Evolutionary conservation across 495 filamentous ascomycete genomes (phyloP).

Genomic region (Aspergillus egyptiacus): DNA sequence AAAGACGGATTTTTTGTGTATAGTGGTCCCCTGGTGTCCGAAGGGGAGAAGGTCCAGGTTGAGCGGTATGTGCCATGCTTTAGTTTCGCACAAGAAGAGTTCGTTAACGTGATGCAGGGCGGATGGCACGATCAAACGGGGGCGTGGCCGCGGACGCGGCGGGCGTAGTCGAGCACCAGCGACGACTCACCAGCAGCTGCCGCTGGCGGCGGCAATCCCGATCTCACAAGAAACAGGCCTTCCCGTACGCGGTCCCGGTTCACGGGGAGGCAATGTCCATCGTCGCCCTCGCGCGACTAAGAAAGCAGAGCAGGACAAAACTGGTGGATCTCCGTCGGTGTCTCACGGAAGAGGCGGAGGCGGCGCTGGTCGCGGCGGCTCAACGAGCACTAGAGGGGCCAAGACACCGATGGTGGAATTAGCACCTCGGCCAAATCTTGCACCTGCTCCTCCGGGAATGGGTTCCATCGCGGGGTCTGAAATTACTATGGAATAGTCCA

Average conservation of each 20-base stretch:
- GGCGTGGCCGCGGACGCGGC: slow-evolving; percentile 66
- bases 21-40: slow-evolving; percentile 75
- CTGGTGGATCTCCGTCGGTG: slow-evolving; percentile 27
- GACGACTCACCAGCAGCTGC: slow-evolving; percentile 33
- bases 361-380: slow-evolving; percentile 28
- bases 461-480: slow-evolving; percentile 28
- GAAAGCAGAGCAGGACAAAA: slow-evolving; percentile 64
- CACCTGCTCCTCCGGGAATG: slow-evolving; percentile 24
- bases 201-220: slow-evolving; percentile 35
- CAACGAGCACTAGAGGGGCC: slow-evolving; percentile 25
- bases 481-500: slow-evolving; percentile 24
- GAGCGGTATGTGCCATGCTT: slow-evolving; percentile 51
- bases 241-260: slow-evolving; percentile 64
- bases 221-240: slow-evolving; percentile 44
- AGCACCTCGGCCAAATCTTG: slow-evolving; percentile 21
- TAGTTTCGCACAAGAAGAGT: not conserved
- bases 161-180: slow-evolving; percentile 43
- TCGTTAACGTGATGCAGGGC: slow-evolving; percentile 47
- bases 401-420: slow-evolving; percentile 32
- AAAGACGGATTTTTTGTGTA: slow-evolving; percentile 92
- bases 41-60: slow-evolving; percentile 81
- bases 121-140: slow-evolving; percentile 71
- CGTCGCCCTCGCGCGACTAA: slow-evolving; percentile 80
- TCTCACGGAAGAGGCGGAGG: slow-evolving; percentile 28
- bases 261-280: slow-evolving; percentile 67